Conservation (phyloP, 2,329 filamentous ascomycete species). For the Lizonia empirigonia region DNA sequence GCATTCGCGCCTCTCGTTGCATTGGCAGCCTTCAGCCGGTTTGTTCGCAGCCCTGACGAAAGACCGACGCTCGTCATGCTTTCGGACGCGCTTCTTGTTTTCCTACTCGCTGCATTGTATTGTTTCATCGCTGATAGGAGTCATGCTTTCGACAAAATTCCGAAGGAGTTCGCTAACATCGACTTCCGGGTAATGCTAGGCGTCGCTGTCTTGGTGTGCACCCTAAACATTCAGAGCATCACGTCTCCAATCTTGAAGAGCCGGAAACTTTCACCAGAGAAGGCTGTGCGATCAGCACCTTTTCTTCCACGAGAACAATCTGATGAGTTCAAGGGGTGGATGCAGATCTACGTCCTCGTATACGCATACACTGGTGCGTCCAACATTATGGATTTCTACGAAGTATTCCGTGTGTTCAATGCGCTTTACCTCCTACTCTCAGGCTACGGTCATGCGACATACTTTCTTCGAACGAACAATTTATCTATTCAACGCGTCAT, state of each 20-base stretch:
- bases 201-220: conserved; percentile 34
- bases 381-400: conserved; percentile 58
- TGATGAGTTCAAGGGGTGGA: conserved; percentile 70
- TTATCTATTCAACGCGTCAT: conserved; percentile 61
- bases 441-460: conserved; percentile 65
- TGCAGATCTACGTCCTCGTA: conserved; percentile 62
- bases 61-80: not conserved
- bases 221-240: conserved; percentile 39
- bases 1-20: conserved; percentile 34
- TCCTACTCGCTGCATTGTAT: conserved; percentile 36
- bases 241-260: conserved; percentile 2
- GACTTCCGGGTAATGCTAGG: conserved; percentile 43
- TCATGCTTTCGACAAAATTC: conserved; percentile 58
- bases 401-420: conserved; percentile 60
- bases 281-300: not conserved
- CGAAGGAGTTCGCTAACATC: conserved; percentile 52
- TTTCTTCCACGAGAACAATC: conserved; percentile 63
- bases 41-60: not conserved
- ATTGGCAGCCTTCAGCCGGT: not conserved
- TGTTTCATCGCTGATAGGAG: conserved; percentile 63
- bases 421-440: conserved; percentile 67
- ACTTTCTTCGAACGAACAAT: conserved; percentile 62
- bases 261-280: conserved; percentile 19
- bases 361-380: conserved; percentile 65
- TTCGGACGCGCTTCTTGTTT: conserved; percentile 4